Conservation (phyloP, 129 eudicot genomes). For the Artemisia argyi region DNA sequence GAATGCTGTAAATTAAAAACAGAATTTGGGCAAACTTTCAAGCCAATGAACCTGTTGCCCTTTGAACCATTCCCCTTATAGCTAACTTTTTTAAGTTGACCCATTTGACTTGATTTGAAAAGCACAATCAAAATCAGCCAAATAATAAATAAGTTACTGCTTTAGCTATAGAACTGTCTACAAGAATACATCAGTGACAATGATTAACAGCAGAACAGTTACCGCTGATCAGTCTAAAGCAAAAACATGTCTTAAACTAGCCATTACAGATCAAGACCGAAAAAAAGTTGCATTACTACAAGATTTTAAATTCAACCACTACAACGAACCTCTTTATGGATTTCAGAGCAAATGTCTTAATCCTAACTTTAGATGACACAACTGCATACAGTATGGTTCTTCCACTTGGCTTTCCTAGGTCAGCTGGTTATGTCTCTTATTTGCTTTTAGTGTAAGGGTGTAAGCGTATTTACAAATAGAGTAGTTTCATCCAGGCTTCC, state of each 20-base stretch:
- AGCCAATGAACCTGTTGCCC: too few relatives aligned
- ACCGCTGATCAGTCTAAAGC: neutral
- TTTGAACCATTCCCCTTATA: too few relatives aligned
- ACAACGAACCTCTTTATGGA: neutral
- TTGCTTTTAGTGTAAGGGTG: neutral
- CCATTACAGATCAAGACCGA: conserved; percentile 2
- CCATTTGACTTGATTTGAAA: too few relatives aligned
- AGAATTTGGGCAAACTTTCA: too few relatives aligned
- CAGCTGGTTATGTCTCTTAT: neutral
- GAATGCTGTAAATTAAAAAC: too few relatives aligned
- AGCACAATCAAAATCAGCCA: too few relatives aligned
- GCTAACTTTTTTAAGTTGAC: too few relatives aligned
- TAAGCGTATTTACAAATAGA: neutral
- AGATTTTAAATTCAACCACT: neutral
- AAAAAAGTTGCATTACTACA: neutral
- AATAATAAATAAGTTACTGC: too few relatives aligned
- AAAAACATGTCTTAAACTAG: neutral
- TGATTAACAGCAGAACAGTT: neutral
- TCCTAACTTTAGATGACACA: neutral
- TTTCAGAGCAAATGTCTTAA: neutral
- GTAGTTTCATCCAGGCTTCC: neutral
- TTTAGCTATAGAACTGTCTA: neutral
- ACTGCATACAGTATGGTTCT: neutral
- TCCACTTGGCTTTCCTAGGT: neutral
- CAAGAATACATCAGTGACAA: neutral